Evolutionary conservation across 495 filamentous ascomycete species (phyloP), one percentile per base, ranked within the genome.

Genomic region (Penicillium lagena): DNA sequence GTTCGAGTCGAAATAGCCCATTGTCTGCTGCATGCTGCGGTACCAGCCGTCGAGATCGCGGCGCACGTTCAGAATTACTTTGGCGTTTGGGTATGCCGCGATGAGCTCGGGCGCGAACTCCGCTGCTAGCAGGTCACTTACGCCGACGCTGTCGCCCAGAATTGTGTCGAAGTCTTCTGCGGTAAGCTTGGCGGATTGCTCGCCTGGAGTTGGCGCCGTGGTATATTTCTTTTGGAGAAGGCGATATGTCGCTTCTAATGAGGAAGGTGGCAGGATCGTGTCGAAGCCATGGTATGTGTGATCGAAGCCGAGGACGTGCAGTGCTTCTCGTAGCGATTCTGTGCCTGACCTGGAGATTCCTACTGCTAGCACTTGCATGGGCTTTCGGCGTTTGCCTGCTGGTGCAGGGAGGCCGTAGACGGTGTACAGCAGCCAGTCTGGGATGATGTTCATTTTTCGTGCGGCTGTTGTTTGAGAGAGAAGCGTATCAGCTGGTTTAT

Each of bases 71-170:
- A 82, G 60, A 30, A 81, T 62, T 11, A 81, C 70, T 46, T 79
- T 80, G 22, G 78, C 78, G 12, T 82, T 66, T 1, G 79, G 77
- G 43, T 82, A 82, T 5, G 76, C 76, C 14, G 68, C 68, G 31
- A 77, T 70, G 2, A 82, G 62, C 49, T 82, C 79, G 31, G 68
- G 64, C n/a, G 71, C 73, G 47, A 82, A 80, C 17, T 67, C 62
- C n/a, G 67, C 66, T 12, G 71, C 71, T 7, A 76, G 70, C 43
- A 69, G 67, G 55, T 83, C 80, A 52, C 67, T 73, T 9, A 81
- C 71, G 7, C 73, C 79, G 39, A 71, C 62, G 49, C 55, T 56
- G 44, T 73, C 51, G 7, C 70, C 67, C 12, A 78, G 49, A 2
- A 78, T 8, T 6, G 53, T 43, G 51, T 78, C 75, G 22, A 75